phyloP scores from a whole-genome alignment of 805 yeast genomes.

The Myxozyma vanderwaltii region DNA sequence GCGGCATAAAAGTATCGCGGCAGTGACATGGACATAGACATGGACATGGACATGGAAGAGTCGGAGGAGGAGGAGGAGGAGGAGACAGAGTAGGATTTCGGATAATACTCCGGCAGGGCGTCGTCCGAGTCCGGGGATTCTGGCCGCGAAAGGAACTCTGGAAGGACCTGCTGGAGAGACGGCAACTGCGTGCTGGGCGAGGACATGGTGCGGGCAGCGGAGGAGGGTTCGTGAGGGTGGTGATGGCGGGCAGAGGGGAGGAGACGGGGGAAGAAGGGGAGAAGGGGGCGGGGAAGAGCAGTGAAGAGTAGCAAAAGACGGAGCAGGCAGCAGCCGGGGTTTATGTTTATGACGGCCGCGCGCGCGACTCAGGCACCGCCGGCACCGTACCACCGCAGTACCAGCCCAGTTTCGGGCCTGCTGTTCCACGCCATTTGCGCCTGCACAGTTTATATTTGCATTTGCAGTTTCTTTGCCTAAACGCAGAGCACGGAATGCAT shows the following conservation, averaged over 20 bases:
- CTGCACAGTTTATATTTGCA: no score
- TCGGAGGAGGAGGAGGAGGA: conserved; percentile 6
- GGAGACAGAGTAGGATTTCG: conserved; percentile 13
- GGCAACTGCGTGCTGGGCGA: conserved; percentile 28
- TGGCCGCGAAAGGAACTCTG: conserved; percentile 25
- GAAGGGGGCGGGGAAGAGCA: not conserved
- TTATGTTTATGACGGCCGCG: no score
- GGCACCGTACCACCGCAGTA: no score
- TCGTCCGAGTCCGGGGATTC: conserved; percentile 9
- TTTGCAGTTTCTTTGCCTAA: no score
- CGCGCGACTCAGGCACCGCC: not conserved
- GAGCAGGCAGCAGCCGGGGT: no score
- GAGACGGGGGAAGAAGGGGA: not conserved
- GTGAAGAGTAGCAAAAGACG: no score
- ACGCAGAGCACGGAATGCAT: no score
- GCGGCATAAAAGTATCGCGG: not conserved
- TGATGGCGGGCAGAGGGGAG: not conserved
- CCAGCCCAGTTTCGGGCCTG: no score
- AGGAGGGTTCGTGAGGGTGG: not conserved
- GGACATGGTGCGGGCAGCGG: not conserved
- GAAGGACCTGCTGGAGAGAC: conserved; percentile 29
- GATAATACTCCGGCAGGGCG: conserved; percentile 9
- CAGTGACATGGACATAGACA: not conserved
- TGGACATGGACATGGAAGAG: not conserved
- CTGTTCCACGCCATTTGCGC: no score